phyloP scores from a whole-genome alignment of 129 eudicot genomes.

The Centella asiatica region DNA sequence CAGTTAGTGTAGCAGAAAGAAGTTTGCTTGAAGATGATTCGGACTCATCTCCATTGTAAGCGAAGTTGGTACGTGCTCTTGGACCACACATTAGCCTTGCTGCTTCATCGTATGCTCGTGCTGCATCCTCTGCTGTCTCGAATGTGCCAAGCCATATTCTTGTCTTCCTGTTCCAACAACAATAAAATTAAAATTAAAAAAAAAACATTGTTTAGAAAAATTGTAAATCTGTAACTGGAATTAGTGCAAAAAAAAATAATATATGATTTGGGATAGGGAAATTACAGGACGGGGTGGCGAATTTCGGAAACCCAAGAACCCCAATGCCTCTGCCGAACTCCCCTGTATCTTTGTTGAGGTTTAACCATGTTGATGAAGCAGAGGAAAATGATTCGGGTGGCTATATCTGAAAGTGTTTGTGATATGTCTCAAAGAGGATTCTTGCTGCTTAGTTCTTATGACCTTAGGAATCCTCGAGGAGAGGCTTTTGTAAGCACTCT shows the following conservation, averaged over 20 bases:
- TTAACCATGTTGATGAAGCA: constrained; percentile 50
- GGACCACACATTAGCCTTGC: constrained; percentile 93
- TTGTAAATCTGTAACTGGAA: constrained; percentile 5
- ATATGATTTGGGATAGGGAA: background rate
- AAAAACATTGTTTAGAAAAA: constrained; percentile 3
- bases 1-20: constrained; percentile 67
- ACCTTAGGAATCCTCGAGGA: constrained; percentile 7
- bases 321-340: constrained; percentile 97
- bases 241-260: background rate
- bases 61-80: constrained; percentile 71
- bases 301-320: constrained; percentile 99
- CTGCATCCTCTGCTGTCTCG: constrained; percentile 96
- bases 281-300: constrained; percentile 89
- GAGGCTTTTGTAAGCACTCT: constrained; percentile 34
- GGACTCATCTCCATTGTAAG: constrained; percentile 28
- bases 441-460: background rate
- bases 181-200: background rate
- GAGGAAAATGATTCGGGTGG: constrained; percentile 1
- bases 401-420: constrained; percentile 26
- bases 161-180: constrained; percentile 75
- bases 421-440: constrained; percentile 23
- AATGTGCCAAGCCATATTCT: constrained; percentile 94
- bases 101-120: constrained; percentile 92
- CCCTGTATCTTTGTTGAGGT: constrained; percentile 80
- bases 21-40: constrained; percentile 35